Conservation (phyloP, 306 rosid genomes). For the Hippophae rhamnoides region DNA sequence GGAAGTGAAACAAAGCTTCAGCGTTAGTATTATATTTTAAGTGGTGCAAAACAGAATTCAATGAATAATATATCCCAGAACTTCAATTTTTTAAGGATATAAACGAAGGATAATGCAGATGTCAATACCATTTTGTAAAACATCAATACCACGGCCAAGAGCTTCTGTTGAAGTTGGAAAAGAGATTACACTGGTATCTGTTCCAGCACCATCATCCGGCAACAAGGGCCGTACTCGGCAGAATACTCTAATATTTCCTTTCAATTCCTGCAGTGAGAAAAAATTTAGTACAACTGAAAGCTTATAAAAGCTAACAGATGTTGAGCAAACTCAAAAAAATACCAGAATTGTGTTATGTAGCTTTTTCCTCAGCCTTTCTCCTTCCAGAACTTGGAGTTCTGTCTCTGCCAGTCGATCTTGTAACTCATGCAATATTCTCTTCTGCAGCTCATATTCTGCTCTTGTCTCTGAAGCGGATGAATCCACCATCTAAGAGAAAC, state of each 20-base stretch:
- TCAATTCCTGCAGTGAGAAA: slow-evolving; percentile 52
- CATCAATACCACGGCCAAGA: slow-evolving; percentile 71
- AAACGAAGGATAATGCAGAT: background rate
- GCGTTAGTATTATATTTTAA: background rate
- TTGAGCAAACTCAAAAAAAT: slow-evolving; percentile 7
- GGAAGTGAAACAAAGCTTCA: background rate
- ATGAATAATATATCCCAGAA: background rate
- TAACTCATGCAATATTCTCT: slow-evolving; percentile 37
- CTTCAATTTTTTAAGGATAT: background rate
- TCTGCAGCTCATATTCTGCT: slow-evolving; percentile 52
- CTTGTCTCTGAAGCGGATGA: slow-evolving; percentile 50
- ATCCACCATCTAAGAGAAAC: slow-evolving; percentile 43
- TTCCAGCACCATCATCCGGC: slow-evolving; percentile 64
- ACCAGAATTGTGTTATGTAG: slow-evolving; percentile 87
- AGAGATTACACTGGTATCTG: slow-evolving; percentile 48
- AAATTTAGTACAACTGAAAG: slow-evolving; percentile 1
- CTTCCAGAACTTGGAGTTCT: slow-evolving; percentile 62
- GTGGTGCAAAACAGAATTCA: background rate
- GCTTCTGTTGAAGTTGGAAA: slow-evolving; percentile 78
- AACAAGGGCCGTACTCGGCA: slow-evolving; percentile 89
- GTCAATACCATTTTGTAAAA: slow-evolving; percentile 62
- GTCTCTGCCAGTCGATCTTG: slow-evolving; percentile 53
- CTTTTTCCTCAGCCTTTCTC: slow-evolving; percentile 70
- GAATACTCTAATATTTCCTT: slow-evolving; percentile 93
- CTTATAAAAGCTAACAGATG: background rate